Conservation (phyloP, 2,329 filamentous ascomycete genomes). For the Xylariaceae sp. region DNA sequence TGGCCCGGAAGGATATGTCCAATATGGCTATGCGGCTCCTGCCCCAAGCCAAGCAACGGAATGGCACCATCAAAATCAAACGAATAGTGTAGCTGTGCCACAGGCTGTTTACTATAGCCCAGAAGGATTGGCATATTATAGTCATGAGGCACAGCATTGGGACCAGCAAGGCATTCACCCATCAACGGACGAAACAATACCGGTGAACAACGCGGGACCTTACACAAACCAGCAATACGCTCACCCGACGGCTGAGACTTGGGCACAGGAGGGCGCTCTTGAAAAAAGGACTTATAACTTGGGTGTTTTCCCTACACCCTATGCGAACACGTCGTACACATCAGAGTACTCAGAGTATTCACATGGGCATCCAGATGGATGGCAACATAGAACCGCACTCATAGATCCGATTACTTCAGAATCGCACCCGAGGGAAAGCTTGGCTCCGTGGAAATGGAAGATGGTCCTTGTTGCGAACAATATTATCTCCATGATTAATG, state of each 20-base stretch:
- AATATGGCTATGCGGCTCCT: conserved; percentile 3
- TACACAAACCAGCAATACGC: conserved; percentile 11
- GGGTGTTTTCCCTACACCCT: background rate
- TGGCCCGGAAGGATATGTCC: background rate
- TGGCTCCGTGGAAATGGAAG: conserved; percentile 32
- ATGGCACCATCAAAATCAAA: conserved; percentile 9
- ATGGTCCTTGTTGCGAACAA: conserved; percentile 29
- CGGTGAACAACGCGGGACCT: background rate
- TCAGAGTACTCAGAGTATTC: background rate
- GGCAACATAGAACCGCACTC: conserved; percentile 20
- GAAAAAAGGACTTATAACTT: background rate
- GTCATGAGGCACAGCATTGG: conserved; percentile 19
- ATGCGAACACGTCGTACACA: background rate
- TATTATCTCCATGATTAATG: conserved; percentile 31
- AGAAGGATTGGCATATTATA: conserved; percentile 13
- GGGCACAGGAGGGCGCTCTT: background rate
- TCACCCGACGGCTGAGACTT: background rate
- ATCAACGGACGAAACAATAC: background rate
- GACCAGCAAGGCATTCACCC: conserved; percentile 12
- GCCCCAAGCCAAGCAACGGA: background rate
- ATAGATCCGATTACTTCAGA: conserved; percentile 17
- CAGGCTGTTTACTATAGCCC: conserved; percentile 18
- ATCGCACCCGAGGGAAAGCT: conserved; percentile 22
- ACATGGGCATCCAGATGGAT: conserved; percentile 10
- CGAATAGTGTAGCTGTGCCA: conserved; percentile 15